A percentile compares a stretch with the other conserved stretches of the same genome.
Conservation (phyloP, 768 basidiomycete genomes). For the Auricularia sp. region DNA sequence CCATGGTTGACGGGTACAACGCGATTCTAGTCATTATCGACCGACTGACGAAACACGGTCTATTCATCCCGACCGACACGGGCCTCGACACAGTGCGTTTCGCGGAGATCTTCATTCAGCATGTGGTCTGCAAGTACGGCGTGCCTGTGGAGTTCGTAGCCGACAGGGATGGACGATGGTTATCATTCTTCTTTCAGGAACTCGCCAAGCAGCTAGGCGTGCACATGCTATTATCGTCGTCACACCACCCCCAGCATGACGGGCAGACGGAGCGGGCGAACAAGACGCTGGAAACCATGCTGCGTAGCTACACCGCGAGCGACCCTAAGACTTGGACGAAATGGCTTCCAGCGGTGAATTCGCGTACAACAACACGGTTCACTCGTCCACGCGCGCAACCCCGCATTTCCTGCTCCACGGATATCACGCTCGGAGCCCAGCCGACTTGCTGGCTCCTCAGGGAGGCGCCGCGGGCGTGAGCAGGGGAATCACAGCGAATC, state of each 20-base stretch:
- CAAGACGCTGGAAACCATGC: slow-evolving; percentile 18
- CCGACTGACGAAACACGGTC: slow-evolving; percentile 10
- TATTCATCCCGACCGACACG: slow-evolving; percentile 11
- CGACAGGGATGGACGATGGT: slow-evolving; percentile 8
- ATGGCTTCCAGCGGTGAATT: slow-evolving; percentile 17
- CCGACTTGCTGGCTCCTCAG: neutral
- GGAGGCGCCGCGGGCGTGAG: neutral
- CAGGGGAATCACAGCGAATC: neutral
- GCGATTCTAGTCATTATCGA: slow-evolving; percentile 16
- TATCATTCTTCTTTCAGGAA: slow-evolving; percentile 5
- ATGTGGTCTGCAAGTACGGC: slow-evolving; percentile 2
- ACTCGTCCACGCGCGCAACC: neutral
- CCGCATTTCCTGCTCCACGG: neutral
- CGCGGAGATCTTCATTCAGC: slow-evolving; percentile 1
- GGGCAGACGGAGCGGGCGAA: slow-evolving; percentile 24
- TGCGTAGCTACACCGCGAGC: slow-evolving; percentile 12
- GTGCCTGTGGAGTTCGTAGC: slow-evolving; percentile 5
- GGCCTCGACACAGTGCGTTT: neutral
- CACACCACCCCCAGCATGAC: slow-evolving; percentile 22
- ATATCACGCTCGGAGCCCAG: neutral
- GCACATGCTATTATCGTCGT: neutral
- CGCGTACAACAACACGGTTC: slow-evolving; percentile 12
- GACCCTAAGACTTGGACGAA: slow-evolving; percentile 13
- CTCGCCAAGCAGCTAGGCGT: neutral
- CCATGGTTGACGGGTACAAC: slow-evolving; percentile 9